Evolutionary conservation across 108 stramenopile genomes (phyloP).

Genomic region (Schizochytrium sp.): DNA sequence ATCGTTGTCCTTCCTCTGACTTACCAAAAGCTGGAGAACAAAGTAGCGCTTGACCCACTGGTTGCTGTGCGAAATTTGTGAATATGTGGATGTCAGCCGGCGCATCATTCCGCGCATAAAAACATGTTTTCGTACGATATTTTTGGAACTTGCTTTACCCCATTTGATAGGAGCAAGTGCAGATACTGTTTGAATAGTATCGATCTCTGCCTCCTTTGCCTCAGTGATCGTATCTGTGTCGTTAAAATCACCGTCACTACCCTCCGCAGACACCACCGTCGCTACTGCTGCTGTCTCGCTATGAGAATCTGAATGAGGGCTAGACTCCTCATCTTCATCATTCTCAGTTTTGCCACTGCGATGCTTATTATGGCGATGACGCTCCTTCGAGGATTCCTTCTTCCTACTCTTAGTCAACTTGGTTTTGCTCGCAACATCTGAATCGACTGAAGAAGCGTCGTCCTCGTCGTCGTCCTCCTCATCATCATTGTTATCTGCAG

Average conservation of each 20-base stretch:
- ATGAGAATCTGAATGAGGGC: background rate
- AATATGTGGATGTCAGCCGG: background rate
- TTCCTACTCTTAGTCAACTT: no score
- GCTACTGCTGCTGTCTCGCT: background rate
- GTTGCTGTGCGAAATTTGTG: background rate
- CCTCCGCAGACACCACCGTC: background rate
- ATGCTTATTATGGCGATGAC: background rate
- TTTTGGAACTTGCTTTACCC: background rate
- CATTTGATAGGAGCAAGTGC: background rate
- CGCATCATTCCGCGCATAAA: background rate
- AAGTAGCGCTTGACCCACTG: slow-evolving; percentile 25
- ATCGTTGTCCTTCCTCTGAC: background rate
- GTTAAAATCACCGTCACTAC: background rate
- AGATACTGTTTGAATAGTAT: background rate
- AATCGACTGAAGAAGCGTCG: no score
- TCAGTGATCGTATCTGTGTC: background rate
- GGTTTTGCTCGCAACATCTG: no score
- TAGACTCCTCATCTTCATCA: no score
- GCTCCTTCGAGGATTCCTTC: no score
- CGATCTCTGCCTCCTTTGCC: background rate
- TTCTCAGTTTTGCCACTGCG: no score
- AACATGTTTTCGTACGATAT: slow-evolving; percentile 27
- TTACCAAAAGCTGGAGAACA: background rate
- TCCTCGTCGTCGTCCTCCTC: no score
- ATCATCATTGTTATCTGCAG: no score